A percentile compares a stretch with the other conserved stretches of the same genome.
These are phyloP conservation scores for Angomonas deanei DNA, from an alignment of 208 protist genomes.

Conservation along the genomic window DNA sequence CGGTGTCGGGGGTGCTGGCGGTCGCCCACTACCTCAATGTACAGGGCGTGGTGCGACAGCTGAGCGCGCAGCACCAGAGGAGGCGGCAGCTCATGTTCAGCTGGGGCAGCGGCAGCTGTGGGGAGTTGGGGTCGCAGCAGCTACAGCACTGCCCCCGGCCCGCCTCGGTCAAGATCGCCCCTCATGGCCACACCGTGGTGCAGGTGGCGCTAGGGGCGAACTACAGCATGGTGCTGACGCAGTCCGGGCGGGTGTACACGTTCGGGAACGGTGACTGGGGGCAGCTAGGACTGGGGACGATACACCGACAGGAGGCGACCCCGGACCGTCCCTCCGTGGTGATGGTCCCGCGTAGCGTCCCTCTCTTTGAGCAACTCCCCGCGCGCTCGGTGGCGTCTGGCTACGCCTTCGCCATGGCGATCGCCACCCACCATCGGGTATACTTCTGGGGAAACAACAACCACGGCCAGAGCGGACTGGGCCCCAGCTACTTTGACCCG, in stretches of 20 bases:
- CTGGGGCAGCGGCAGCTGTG: slow-evolving; percentile 72
- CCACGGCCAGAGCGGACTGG: slow-evolving; percentile 82
- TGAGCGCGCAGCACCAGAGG: slow-evolving; percentile 28
- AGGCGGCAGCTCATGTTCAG: slow-evolving; percentile 63
- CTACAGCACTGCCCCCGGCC: slow-evolving; percentile 52
- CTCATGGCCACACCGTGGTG: slow-evolving; percentile 53
- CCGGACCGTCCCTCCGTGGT: slow-evolving; percentile 37
- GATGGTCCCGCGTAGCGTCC: slow-evolving; percentile 60
- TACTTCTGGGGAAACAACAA: slow-evolving; percentile 92
- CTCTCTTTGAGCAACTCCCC: slow-evolving; percentile 53
- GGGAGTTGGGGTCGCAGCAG: slow-evolving; percentile 75
- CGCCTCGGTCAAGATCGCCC: slow-evolving; percentile 48
- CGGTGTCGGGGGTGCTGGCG: slow-evolving; percentile 51
- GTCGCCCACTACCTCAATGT: slow-evolving; percentile 78
- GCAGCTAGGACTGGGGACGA: slow-evolving; percentile 67
- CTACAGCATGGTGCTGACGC: slow-evolving; percentile 69
- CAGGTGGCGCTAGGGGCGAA: slow-evolving; percentile 77
- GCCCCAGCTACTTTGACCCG: slow-evolving; percentile 45
- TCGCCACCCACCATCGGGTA: slow-evolving; percentile 60
- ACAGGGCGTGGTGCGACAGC: slow-evolving; percentile 35
- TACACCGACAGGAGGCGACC: slow-evolving; percentile 30
- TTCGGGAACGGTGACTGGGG: slow-evolving; percentile 86
- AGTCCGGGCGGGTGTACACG: slow-evolving; percentile 59
- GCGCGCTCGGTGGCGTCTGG: slow-evolving; percentile 58
- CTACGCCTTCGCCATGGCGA: slow-evolving; percentile 82